Conservation (phyloP, 257 asterid genomes). For the Solanum pennellii region DNA sequence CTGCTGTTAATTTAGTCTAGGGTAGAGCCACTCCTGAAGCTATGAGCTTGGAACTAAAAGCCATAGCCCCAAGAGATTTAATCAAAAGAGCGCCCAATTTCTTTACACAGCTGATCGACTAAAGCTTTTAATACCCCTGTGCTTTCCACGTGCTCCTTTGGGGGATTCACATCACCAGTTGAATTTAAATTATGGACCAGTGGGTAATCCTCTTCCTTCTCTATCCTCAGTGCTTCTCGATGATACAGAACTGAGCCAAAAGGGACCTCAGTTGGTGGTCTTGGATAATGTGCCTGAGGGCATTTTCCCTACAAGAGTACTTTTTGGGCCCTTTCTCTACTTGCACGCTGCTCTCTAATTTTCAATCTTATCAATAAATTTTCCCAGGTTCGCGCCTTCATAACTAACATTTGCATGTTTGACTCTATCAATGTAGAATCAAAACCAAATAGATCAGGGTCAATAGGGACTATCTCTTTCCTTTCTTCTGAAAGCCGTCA, state of each 20-base stretch:
- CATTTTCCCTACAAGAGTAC: background rate
- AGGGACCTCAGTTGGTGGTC: background rate
- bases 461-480: background rate
- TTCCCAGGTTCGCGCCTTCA: background rate
- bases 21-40: background rate
- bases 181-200: background rate
- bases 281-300: background rate
- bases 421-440: background rate
- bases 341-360: background rate
- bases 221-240: background rate
- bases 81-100: background rate
- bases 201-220: background rate
- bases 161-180: background rate
- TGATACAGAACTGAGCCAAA: background rate
- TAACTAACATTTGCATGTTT: background rate
- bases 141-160: background rate
- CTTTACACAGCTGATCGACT: background rate
- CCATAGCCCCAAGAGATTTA: background rate
- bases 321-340: background rate
- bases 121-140: background rate
- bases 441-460: background rate
- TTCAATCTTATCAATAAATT: background rate
- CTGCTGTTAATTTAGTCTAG: background rate
- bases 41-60: background rate
- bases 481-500: background rate